Base-by-base conservation (phyloP, 2,329 filamentous ascomycete species). In the Botrytis byssoidea region DNA sequence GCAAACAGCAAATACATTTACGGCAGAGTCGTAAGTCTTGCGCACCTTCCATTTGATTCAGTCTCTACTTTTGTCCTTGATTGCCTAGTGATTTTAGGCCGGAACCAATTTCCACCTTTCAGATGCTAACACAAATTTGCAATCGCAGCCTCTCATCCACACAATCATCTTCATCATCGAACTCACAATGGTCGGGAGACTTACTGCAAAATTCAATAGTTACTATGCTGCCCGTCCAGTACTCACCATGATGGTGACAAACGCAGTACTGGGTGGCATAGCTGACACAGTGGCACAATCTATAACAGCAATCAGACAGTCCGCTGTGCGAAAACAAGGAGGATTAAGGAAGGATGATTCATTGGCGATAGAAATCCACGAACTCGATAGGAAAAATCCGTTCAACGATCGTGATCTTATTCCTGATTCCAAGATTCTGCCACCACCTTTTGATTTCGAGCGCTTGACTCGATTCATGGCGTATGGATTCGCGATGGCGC, bases 241-340 rank as follows among this genome's bases (percentile, higher is more conserved):
- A 60, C 89, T 99, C 80, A 99, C 96, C 76, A 99, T 97, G 84
- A 99, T 99, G 95, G 93, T 98, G 81, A 97, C 95, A 82, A 99
- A 99, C 85, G 93, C 96, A 78, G 92, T 98, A 73, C 90, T 99
- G 74, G 94, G 94, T 84, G 96, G 96, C 79, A 92, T 99, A 78
- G 96, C 96, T 83, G 96, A 99, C 83, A 98, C 96, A 48, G 93
- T 97, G 66, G 96, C 96, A 74, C 96, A 99, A 83, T 91, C 93
- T 74, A 92, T 99, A 81, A 97, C 96, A 4, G 90, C 94, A 32
- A 88, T 97, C 74, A 91, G 93, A 74, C 84, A 92, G 81, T 89
- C 89, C 75, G 87, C 90, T 12, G 80, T 90, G 5, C 88, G 88
- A 75, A 93, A 93, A 81, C 84, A 86, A 8, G 88, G 88, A 73